Conservation (phyloP, 768 basidiomycete species). For the Hemileccinum rubropunctum region DNA sequence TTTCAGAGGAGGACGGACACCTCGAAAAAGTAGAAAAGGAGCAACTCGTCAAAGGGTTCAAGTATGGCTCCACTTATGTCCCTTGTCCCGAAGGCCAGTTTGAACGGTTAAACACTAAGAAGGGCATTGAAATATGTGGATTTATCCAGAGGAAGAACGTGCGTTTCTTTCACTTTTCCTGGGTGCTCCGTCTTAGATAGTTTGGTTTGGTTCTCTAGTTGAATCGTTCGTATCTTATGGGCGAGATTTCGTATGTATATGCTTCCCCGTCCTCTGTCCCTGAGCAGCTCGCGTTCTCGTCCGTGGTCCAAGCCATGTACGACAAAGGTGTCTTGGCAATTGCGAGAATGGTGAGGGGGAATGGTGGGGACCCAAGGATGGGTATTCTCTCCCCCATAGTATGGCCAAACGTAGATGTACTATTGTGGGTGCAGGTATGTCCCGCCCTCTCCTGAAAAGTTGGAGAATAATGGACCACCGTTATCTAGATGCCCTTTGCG, state of each 20-base stretch:
- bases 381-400: slow-evolving; percentile 66
- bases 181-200: not conserved
- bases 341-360: slow-evolving; percentile 74
- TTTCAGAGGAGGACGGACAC: slow-evolving; percentile 34
- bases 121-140: slow-evolving; percentile 85
- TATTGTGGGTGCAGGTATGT: slow-evolving; percentile 80
- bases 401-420: slow-evolving; percentile 69
- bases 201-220: slow-evolving; percentile 46
- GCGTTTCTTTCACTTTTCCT: slow-evolving; percentile 13
- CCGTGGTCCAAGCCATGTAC: slow-evolving; percentile 80
- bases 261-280: slow-evolving; percentile 62
- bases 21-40: slow-evolving; percentile 69
- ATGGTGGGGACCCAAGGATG: slow-evolving; percentile 80
- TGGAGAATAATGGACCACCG: not conserved
- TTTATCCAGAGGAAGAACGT: slow-evolving; percentile 77
- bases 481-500: slow-evolving; percentile 85
- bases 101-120: slow-evolving; percentile 64
- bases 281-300: slow-evolving; percentile 83
- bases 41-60: slow-evolving; percentile 77
- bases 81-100: slow-evolving; percentile 88
- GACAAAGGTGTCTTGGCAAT: slow-evolving; percentile 68
- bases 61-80: slow-evolving; percentile 86
- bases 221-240: slow-evolving; percentile 77
- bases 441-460: not conserved
- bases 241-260: slow-evolving; percentile 86